Conservation (phyloP, 2,329 filamentous ascomycete species). For the Trichoderma atrobrunneum region DNA sequence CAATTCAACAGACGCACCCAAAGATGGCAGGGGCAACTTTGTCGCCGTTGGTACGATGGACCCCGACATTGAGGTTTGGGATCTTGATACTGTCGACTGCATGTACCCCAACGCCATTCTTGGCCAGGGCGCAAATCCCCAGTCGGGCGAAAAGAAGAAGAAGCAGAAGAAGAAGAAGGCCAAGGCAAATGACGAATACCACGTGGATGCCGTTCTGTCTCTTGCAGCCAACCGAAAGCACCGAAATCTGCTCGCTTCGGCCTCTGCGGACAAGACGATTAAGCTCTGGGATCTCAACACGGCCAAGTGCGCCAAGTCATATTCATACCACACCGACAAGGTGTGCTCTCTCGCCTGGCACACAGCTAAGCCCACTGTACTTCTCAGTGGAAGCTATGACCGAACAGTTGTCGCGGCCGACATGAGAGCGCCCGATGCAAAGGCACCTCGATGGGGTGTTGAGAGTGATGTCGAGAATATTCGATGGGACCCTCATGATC, state of each 20-base stretch:
- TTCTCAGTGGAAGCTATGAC: conserved; percentile 93
- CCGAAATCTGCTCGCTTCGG: conserved; percentile 89
- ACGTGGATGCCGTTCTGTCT: conserved; percentile 89
- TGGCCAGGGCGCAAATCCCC: conserved; percentile 63
- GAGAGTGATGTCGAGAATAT: conserved; percentile 94
- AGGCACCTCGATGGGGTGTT: conserved; percentile 82
- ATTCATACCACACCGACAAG: conserved; percentile 94
- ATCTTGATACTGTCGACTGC: conserved; percentile 91
- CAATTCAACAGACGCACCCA: conserved; percentile 56
- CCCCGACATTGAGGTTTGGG: conserved; percentile 98
- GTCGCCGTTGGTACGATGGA: conserved; percentile 97
- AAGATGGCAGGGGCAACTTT: conserved; percentile 76
- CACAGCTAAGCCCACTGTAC: conserved; percentile 76
- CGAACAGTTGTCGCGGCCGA: conserved; percentile 91
- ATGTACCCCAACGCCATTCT: conserved; percentile 98
- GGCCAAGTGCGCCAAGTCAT: conserved; percentile 89
- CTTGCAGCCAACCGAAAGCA: conserved; percentile 91
- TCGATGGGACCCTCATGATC: conserved; percentile 87
- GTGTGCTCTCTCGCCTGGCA: conserved; percentile 97
- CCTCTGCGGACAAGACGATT: conserved; percentile 93
- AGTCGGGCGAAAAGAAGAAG: conserved; percentile 57
- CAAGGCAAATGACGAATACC: conserved; percentile 83
- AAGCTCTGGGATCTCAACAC: conserved; percentile 98
- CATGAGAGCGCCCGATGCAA: conserved; percentile 87
- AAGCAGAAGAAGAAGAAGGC: conserved; percentile 92